Conservation (phyloP, 2,329 filamentous ascomycete species). For the Calonectria pseudoturangicola region DNA sequence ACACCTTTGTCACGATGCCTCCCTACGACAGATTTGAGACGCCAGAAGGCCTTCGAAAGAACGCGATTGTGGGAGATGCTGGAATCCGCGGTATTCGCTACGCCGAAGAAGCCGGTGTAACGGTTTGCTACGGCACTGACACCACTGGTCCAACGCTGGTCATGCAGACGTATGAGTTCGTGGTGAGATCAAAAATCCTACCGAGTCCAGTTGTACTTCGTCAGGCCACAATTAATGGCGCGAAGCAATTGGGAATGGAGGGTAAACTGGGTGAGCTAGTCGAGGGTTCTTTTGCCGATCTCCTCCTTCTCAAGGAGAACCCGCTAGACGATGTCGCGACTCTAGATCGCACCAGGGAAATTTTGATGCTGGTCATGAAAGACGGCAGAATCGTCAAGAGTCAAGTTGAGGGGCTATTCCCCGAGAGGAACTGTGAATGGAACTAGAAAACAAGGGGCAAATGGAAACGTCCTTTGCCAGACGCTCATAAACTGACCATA, state of each 20-base stretch:
- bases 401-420: background rate
- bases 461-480: too few relatives aligned
- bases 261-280: constrained; percentile 69
- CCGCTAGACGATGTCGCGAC: constrained; percentile 73
- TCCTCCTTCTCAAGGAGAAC: constrained; percentile 71
- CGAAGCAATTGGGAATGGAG: constrained; percentile 68
- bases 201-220: constrained; percentile 52
- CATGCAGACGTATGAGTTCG: constrained; percentile 59
- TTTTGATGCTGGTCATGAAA: constrained; percentile 72
- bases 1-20: constrained; percentile 67
- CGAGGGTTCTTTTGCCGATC: constrained; percentile 70
- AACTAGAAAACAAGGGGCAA: background rate
- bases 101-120: constrained; percentile 70
- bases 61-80: constrained; percentile 66
- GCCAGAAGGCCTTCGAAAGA: constrained; percentile 68
- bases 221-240: constrained; percentile 67
- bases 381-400: constrained; percentile 65
- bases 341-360: constrained; percentile 67
- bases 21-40: constrained; percentile 66
- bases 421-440: constrained; percentile 13
- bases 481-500: too few relatives aligned
- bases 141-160: constrained; percentile 57
- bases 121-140: constrained; percentile 72
- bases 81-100: constrained; percentile 69
- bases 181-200: constrained; percentile 52